Base-by-base conservation (phyloP, 1,284 basidiomycete species). In the Sanguinoderma infundibulare region DNA sequence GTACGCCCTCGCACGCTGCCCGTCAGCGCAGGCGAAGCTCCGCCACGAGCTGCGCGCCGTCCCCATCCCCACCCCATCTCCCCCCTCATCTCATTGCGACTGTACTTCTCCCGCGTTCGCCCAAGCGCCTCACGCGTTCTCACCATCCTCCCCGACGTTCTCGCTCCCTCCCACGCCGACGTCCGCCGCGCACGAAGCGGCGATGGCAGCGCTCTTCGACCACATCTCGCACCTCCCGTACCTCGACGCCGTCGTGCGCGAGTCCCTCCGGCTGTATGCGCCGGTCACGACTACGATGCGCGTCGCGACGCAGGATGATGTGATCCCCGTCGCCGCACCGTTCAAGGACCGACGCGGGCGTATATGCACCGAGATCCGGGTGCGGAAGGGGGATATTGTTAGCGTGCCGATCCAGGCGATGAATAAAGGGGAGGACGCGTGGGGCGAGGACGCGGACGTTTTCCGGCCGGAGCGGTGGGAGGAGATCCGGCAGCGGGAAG, bases 391-490 rank as follows among this genome's bases (percentile, higher is more conserved):
- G 55, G 86, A 90, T 65, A 83, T 84, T 58, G 78, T 91, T 68
- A 82, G 79, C 9, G 79, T 91, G 44, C 86, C 87, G 5, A 85
- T 90, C 58, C 81, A 82, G 72, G 83, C 83, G 14, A 80, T 91
- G 66, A 91, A 94, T 75, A 83, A 82, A 66, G 81, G 78, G 62
- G 70, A 69, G 57, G 77, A 77, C 26, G 75, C 91, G 49, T 95
- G 90, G 86, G 92, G 93, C 7, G 75, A 79, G 30, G 89, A 94
- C 73, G 89, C 88, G 24, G 72, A 76, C 38, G 77, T 79, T 64
- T 93, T 92, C 78, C 83, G 81, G 62, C 87, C 89, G 51, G 87
- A 88, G 68, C 78, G 89, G 51, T 90, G 84, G 87, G 71, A 72
- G 51, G 58, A 54, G 34, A 49, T 53, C 0, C 44, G 77, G 75